Percentiles rank a stretch among this genome's conserved stretches.
Conservation (phyloP, 495 filamentous ascomycete genomes). For the Chaetomium cochliodes region DNA sequence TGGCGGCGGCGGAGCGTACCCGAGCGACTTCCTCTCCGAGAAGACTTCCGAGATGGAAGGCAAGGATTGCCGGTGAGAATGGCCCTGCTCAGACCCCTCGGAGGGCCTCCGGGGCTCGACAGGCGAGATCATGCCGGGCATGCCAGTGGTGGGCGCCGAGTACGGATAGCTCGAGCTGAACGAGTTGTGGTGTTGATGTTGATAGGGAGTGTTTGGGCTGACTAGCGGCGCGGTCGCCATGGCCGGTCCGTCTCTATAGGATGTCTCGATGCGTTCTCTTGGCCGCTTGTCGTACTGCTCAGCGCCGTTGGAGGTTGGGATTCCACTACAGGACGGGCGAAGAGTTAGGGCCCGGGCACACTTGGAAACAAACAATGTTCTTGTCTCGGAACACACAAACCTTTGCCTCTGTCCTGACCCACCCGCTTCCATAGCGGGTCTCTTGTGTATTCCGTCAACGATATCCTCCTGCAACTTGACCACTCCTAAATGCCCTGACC, state of each 20-base stretch:
- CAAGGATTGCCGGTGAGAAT: constrained; percentile 47
- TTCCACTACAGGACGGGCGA: constrained; percentile 29
- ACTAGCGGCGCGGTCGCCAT: constrained; percentile 52
- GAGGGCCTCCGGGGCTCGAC: constrained; percentile 45
- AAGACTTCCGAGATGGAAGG: constrained; percentile 53
- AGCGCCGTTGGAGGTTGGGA: constrained; percentile 34
- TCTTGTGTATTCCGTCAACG: constrained; percentile 8
- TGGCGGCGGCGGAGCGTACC: constrained; percentile 37
- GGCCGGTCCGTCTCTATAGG: constrained; percentile 38
- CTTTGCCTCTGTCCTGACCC: constrained; percentile 51
- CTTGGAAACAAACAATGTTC: not conserved
- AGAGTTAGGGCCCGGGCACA: constrained; percentile 20
- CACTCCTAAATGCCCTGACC: constrained; percentile 1
- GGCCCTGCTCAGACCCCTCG: constrained; percentile 40
- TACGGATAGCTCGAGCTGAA: constrained; percentile 42
- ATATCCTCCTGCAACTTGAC: constrained; percentile 20
- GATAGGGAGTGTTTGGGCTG: constrained; percentile 45
- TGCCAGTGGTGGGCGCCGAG: constrained; percentile 36
- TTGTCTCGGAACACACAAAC: constrained; percentile 37
- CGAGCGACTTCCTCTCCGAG: constrained; percentile 38
- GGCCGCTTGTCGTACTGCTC: constrained; percentile 40
- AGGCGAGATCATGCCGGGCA: constrained; percentile 48
- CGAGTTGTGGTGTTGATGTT: constrained; percentile 38
- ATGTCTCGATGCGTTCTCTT: constrained; percentile 38
- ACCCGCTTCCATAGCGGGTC: constrained; percentile 55